Evolutionary conservation across 768 basidiomycete genomes (phyloP).

Genomic region (Lyophyllum shimeji): DNA sequence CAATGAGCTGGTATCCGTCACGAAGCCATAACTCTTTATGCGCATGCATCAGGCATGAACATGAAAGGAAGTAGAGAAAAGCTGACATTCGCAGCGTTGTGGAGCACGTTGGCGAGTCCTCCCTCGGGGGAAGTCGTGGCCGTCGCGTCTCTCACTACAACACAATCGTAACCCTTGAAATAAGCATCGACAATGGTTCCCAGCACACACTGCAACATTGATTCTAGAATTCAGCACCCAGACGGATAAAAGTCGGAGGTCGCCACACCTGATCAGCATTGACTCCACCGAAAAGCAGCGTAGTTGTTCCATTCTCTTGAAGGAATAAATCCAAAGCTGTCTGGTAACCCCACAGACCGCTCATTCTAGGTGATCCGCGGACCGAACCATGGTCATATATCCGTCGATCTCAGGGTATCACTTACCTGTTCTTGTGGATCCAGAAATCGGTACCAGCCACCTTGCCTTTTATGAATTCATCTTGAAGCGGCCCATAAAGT

Average conservation of each 20-base stretch:
- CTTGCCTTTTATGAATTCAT: conserved; percentile 50
- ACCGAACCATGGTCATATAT: background rate
- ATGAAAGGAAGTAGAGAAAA: background rate
- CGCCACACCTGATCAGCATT: conserved; percentile 60
- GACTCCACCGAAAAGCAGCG: conserved; percentile 62
- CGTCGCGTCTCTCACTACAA: conserved; percentile 55
- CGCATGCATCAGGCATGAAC: background rate
- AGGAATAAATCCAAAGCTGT: conserved; percentile 62
- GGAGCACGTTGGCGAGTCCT: conserved; percentile 55
- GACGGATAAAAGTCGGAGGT: background rate
- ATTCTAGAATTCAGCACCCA: background rate
- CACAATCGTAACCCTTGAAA: conserved; percentile 62
- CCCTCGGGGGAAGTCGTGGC: conserved; percentile 65
- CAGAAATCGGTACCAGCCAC: conserved; percentile 62
- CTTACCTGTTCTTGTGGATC: conserved; percentile 70
- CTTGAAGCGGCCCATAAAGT: conserved; percentile 63
- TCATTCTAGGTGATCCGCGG: conserved; percentile 43
- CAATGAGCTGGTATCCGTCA: conserved; percentile 36
- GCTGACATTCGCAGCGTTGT: conserved; percentile 55
- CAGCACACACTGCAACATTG: conserved; percentile 49
- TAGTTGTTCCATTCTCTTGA: conserved; percentile 60
- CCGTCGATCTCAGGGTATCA: background rate
- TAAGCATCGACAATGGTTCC: conserved; percentile 66
- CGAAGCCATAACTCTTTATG: conserved; percentile 50
- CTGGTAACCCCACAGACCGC: conserved; percentile 65